Base-by-base conservation (phyloP, 371 early-diverging fungal species). In the Rhizopus arrhizus region DNA sequence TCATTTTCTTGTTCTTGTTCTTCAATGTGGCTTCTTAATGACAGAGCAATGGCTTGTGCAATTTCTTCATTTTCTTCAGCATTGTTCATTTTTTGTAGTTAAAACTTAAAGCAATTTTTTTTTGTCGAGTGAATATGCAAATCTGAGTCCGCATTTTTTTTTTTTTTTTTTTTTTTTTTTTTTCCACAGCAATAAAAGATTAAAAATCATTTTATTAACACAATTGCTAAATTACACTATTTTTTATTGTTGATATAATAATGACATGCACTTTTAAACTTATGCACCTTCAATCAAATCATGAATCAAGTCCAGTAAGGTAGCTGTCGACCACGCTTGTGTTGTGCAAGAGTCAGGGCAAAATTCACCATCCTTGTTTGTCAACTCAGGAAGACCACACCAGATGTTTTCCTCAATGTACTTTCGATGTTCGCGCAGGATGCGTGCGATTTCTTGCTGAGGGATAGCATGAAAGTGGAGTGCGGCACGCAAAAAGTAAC, bases 301-400 rank as follows among this genome's bases (percentile, higher is more conserved):
- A 61, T 69, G 57, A 28, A 77, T 53, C 10, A 77, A 62, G 73
- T 93, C 94, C 53, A 94, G 65, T 16, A 94, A 62, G 13, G 90
- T 84, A 4, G 90, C 91, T 3, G 91, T 74, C 41, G 94, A 93
- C 99, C 99, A 98, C 0, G 99, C 95, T 75, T 98, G 99, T 0
- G 96, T 92, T 16, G 89, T 83, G 66, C 96, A 96, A 11, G 94
- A 89, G 62, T 91, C 93, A 40, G 67, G 56, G 64, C 99, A 98
- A 22, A 78, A 70, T 11, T 72, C 86, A 6, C 95, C 99, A 66
- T 96, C 70, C 59, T 72, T 72, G 70, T 98, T 97, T 13, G 99
- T 98, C 56, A 98, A 78, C 73, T 98, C 99, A 5, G 98, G 96
- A 36, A 98, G 71, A 13, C 99, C 99, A 5, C 90, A 90, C 81